A percentile compares a stretch with the other conserved stretches of the same genome.
Conservation (phyloP, 2,329 filamentous ascomycete genomes). For the Aspergillus sp. region DNA sequence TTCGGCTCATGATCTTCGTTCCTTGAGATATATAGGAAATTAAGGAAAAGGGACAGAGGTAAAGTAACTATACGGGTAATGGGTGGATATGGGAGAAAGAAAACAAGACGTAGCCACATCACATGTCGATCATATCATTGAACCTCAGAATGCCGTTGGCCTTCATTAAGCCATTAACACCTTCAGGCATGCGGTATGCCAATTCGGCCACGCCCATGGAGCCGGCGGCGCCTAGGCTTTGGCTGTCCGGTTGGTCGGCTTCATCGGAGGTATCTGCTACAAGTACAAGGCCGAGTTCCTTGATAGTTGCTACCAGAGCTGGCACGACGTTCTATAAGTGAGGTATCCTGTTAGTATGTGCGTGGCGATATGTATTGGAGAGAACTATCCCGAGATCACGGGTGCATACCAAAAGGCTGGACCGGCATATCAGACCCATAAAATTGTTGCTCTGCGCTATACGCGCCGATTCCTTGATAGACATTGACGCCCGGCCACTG, state of each 20-base stretch:
- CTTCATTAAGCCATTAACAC: slow-evolving; percentile 83
- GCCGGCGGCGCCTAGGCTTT: slow-evolving; percentile 22
- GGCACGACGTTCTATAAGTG: slow-evolving; percentile 78
- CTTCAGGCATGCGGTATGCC: slow-evolving; percentile 64
- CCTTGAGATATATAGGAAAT: slow-evolving; percentile 6
- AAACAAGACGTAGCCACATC: slow-evolving; percentile 16
- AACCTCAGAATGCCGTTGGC: slow-evolving; percentile 86
- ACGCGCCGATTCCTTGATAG: slow-evolving; percentile 90
- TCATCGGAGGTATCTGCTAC: slow-evolving; percentile 81
- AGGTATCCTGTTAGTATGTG: background rate
- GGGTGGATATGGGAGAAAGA: slow-evolving; percentile 5
- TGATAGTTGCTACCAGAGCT: slow-evolving; percentile 87
- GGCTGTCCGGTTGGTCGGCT: slow-evolving; percentile 25
- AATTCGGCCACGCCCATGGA: slow-evolving; percentile 38
- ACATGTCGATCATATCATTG: slow-evolving; percentile 84
- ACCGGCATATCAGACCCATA: slow-evolving; percentile 93
- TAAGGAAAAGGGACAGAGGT: background rate
- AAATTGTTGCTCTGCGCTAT: slow-evolving; percentile 96
- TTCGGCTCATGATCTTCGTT: slow-evolving; percentile 7
- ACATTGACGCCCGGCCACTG: slow-evolving; percentile 72
- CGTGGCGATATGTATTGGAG: slow-evolving; percentile 2
- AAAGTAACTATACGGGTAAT: slow-evolving; percentile 3
- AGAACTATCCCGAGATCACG: background rate
- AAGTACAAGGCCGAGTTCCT: slow-evolving; percentile 86
- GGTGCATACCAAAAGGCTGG: slow-evolving; percentile 72